Evolutionary conservation across 768 basidiomycete species (phyloP), one percentile per base, ranked within the genome.

Genomic region (Rhodotorula kratochvilovae): DNA sequence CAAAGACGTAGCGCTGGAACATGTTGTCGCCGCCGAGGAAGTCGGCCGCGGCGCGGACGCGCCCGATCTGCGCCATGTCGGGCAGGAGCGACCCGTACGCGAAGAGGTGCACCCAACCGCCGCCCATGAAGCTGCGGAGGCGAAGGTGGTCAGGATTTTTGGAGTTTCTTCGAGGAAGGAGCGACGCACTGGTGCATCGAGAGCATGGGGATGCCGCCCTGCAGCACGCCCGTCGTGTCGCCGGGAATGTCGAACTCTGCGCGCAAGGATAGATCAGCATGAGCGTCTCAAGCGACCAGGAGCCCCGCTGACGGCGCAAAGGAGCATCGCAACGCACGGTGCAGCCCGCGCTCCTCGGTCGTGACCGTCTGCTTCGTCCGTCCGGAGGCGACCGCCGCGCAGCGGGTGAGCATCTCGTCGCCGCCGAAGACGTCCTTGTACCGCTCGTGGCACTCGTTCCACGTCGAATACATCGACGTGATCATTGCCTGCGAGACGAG

Each of bases 21-120:
- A 75, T 54, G 70, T 77, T 77, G 63, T 77, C 74, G 27, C 76
- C 76, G 15, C 76, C 76, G 63, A 77, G 69, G 46, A 77, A 77
- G 12, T 48, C 51, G 2, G 66, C 67, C 6, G 71, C 71, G n/a
- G 60, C 48, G 23, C 61, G 54, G 2, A 71, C 27, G 21, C 65
- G 61, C 3, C 29, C 4, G 59, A 75, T 75, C 56, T 73, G 71
- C 8, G 50, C 46, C 29, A 70, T 67, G 48, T 72, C 71, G 62
- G 68, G 51, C 27, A 51, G 66, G 46, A 60, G 57, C 17, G 68
- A 29, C 21, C 68, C 71, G 59, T 73, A 72, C 25, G 62, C 74
- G 54, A 70, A 70, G 29, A 73, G 71, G 61, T 36, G 63, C 2
- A 56, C 63, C 54, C 63, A 56, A 42, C 62, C 62, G n/a, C 27